Percentiles rank a stretch among this genome's conserved stretches.
Conservation (phyloP, 2,329 filamentous ascomycete species). For the Paraphaeosphaeria sporulosa region DNA sequence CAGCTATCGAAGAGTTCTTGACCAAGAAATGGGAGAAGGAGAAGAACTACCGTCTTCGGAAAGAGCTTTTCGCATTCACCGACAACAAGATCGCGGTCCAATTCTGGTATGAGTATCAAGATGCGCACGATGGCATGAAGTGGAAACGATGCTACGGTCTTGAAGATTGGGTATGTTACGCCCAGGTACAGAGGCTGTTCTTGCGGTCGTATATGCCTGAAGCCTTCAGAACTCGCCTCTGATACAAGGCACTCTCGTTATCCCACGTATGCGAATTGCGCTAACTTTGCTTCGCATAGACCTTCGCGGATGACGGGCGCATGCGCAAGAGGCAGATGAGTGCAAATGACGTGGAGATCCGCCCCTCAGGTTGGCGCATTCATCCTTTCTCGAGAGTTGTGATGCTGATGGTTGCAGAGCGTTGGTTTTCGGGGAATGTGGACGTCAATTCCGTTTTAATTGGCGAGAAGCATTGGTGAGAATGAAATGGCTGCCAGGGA, state of each 20-base stretch:
- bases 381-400: background rate
- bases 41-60: constrained; percentile 75
- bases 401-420: constrained; percentile 50
- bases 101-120: constrained; percentile 88
- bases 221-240: too few relatives aligned
- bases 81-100: constrained; percentile 84
- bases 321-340: constrained; percentile 82
- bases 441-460: constrained; percentile 74
- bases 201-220: background rate
- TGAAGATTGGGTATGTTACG: constrained; percentile 65
- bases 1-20: constrained; percentile 73
- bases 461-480: constrained; percentile 70
- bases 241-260: too few relatives aligned
- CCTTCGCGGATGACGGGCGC: constrained; percentile 71
- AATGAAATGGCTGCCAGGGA: background rate
- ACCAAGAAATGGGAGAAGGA: constrained; percentile 78
- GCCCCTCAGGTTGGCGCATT: constrained; percentile 50
- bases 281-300: constrained; percentile 49
- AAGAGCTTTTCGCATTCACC: constrained; percentile 82
- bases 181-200: too few relatives aligned
- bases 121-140: constrained; percentile 67
- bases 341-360: constrained; percentile 73
- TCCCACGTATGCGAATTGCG: too few relatives aligned
- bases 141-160: constrained; percentile 83
- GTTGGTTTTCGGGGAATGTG: constrained; percentile 75